Evolutionary conservation across 2,329 filamentous ascomycete genomes (phyloP).

Genomic region (Thielaviopsis cerberus): DNA sequence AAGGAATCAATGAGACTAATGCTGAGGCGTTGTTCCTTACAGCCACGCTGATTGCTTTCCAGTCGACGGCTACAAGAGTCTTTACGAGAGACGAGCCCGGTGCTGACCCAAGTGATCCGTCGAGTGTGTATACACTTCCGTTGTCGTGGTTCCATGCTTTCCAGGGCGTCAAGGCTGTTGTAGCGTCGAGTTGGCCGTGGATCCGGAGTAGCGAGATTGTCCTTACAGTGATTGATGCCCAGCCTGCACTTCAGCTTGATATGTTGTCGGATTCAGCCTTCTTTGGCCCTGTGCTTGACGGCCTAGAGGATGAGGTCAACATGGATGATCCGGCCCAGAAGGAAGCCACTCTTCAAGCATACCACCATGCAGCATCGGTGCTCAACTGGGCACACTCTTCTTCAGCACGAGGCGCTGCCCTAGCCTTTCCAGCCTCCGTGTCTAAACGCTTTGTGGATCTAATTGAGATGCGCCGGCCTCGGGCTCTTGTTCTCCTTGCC

Average conservation of each 20-base stretch:
- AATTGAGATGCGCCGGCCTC: slow-evolving; percentile 38
- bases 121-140: slow-evolving; percentile 36
- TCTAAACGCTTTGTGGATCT: slow-evolving; percentile 41
- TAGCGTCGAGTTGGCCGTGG: slow-evolving; percentile 46
- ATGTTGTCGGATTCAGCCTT: slow-evolving; percentile 33
- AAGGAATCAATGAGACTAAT: slow-evolving; percentile 38
- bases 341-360: slow-evolving; percentile 30
- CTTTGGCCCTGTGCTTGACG: slow-evolving; percentile 41
- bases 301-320: slow-evolving; percentile 34
- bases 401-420: slow-evolving; percentile 36
- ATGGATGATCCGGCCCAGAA: slow-evolving; percentile 14
- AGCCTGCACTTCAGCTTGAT: slow-evolving; percentile 42
- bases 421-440: slow-evolving; percentile 47
- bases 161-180: slow-evolving; percentile 47
- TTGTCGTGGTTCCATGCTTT: slow-evolving; percentile 49
- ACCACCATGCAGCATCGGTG: slow-evolving; percentile 45
- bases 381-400: slow-evolving; percentile 48
- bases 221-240: slow-evolving; percentile 43
- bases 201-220: slow-evolving; percentile 38
- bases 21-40: slow-evolving; percentile 46
- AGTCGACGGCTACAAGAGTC: slow-evolving; percentile 44
- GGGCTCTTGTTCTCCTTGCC: slow-evolving; percentile 43
- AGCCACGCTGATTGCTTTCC: slow-evolving; percentile 45
- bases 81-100: slow-evolving; percentile 36
- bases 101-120: slow-evolving; percentile 21